Evolutionary conservation across 129 eudicot genomes (phyloP), one percentile per base, ranked within the genome.

Genomic region (Pulicaria dysenterica): DNA sequence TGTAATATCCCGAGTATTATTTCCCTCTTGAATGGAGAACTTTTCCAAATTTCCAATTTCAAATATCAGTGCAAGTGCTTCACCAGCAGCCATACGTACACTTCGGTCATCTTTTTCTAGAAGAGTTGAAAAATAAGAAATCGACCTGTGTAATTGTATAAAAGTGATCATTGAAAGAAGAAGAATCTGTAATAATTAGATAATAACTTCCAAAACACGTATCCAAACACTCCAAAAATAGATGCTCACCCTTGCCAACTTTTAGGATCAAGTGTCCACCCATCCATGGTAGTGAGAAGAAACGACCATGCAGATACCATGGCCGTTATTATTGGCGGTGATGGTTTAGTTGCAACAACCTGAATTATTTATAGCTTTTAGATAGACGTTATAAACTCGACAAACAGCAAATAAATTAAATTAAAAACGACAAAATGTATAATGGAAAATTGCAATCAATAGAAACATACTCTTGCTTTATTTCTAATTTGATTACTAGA

Each of bases 261-360:
- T 78, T 83, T 90, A 4, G 91, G 76, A 77, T 81, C 78, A n/a
- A 87, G 86, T 13, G 87, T 66, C 87, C 85, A 47, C 2, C 86
- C 83, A 74, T 85, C 86, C 83, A 82, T 66, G 3, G 95, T 87
- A 50, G 96, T 87, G 58, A 93, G 92, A 54, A 93, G 95, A 79
- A 93, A 87, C 15, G 96, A 85, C 98, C 96, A 93, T 31, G 98
- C 88, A 48, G 92, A 85, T 53, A 89, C 91, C 84, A 84, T 84
- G n/a, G 91, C 79, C 16, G 98, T 65, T 69, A 85, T 84, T 58
- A 89, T 55, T 58, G 80, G 82, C 4, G 96, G 87, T 37, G 95
- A 83, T 70, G 90, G 92, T 84, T 87, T 93, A 34, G 78, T 63
- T 53, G 92, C 85, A 76, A 87, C 82, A 54, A 93, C 96, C 98